A percentile compares a stretch with the other conserved stretches of the same genome.
Evolutionary conservation across 208 protist genomes (phyloP).

Genomic region (Wallacemonas rigidus): DNA sequence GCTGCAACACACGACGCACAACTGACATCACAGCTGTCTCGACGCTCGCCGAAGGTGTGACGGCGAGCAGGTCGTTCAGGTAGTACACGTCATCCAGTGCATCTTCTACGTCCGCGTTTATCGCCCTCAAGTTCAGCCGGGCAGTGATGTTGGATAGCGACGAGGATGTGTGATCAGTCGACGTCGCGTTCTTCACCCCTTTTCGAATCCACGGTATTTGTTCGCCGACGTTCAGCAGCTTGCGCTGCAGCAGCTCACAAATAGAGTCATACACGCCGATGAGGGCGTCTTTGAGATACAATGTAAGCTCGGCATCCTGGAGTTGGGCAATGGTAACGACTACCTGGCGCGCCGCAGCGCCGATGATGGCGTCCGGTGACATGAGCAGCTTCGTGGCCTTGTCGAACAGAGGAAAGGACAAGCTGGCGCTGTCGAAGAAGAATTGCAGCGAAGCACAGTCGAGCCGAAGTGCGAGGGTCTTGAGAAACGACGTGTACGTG

Average conservation of each 20-base stretch:
- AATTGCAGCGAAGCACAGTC: conserved; percentile 80
- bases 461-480: conserved; percentile 78
- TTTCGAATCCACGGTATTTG: conserved; percentile 26
- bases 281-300: conserved; percentile 48
- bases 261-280: conserved; percentile 48
- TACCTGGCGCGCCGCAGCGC: conserved; percentile 79
- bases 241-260: conserved; percentile 27
- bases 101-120: conserved; percentile 58
- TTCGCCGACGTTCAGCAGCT: conserved; percentile 41
- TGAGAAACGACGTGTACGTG: conserved; percentile 85
- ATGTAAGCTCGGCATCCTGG: conserved; percentile 40
- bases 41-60: conserved; percentile 29
- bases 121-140: conserved; percentile 5
- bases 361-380: conserved; percentile 67
- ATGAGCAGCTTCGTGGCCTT: conserved; percentile 59
- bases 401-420: conserved; percentile 75
- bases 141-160: neutral
- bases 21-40: conserved; percentile 7
- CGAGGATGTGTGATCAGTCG: neutral
- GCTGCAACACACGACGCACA: neutral
- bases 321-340: conserved; percentile 75
- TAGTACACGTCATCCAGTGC: conserved; percentile 85
- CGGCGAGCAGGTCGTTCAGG: conserved; percentile 76
- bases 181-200: neutral
- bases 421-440: conserved; percentile 69